These are phyloP conservation scores for Colletotrichum simmondsii DNA, from an alignment of 2,329 filamentous ascomycete species.

Conservation along the genomic window DNA sequence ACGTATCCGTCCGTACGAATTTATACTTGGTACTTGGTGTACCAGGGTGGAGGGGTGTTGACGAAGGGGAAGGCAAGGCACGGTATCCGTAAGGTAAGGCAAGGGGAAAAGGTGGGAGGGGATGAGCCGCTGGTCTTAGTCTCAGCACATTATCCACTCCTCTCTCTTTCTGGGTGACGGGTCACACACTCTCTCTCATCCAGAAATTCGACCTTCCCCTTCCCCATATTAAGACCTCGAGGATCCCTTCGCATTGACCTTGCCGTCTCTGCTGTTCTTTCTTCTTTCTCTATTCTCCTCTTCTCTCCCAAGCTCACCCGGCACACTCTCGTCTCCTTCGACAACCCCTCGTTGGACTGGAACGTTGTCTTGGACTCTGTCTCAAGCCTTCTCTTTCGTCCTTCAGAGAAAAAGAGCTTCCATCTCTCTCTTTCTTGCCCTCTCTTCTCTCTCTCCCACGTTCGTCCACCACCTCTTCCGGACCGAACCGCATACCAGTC, in stretches of 20 bases:
- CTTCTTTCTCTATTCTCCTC: conserved; percentile 1
- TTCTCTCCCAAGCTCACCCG: neutral
- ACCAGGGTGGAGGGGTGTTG: neutral
- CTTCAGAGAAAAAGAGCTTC: neutral
- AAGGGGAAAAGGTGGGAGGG: neutral
- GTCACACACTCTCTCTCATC: conserved; percentile 2
- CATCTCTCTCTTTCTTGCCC: neutral
- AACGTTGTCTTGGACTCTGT: neutral
- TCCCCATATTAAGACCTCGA: conserved; percentile 34
- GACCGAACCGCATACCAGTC: neutral
- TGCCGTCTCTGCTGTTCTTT: neutral
- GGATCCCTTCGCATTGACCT: conserved; percentile 31
- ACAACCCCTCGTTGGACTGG: neutral
- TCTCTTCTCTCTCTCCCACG: neutral
- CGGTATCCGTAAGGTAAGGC: neutral
- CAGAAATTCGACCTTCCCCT: conserved; percentile 24
- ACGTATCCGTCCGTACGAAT: neutral
- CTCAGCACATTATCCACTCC: conserved; percentile 29
- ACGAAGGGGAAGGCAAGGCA: neutral
- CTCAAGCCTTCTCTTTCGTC: neutral
- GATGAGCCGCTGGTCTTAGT: conserved; percentile 11
- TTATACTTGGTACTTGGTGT: neutral
- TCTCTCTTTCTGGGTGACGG: neutral
- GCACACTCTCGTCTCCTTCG: neutral
- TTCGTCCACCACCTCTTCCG: neutral